These are phyloP conservation scores for Russula brevipes DNA, from an alignment of 768 basidiomycete species.

Conservation along the genomic window DNA sequence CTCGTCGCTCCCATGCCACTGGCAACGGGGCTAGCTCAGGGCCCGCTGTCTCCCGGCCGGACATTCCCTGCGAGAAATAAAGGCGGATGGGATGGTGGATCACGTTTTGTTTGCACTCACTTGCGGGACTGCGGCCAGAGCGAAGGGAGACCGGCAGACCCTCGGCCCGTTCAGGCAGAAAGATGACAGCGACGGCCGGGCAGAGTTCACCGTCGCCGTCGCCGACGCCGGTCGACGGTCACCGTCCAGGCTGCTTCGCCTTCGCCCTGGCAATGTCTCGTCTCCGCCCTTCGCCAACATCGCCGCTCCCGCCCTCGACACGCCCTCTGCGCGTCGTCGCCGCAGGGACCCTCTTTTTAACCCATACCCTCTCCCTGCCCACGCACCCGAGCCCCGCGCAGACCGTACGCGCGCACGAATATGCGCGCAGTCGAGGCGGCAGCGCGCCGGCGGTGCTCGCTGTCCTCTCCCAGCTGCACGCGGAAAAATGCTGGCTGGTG, in stretches of 20 bases:
- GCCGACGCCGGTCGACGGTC: background rate
- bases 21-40: background rate
- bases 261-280: conserved; percentile 27
- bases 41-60: background rate
- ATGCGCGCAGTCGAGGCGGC: conserved; percentile 63
- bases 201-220: background rate
- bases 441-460: conserved; percentile 66
- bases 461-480: conserved; percentile 64
- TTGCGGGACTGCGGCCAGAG: no score
- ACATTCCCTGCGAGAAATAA: background rate
- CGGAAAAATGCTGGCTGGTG: conserved; percentile 61
- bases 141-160: background rate
- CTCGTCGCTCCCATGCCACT: no score
- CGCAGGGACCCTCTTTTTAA: conserved; percentile 75
- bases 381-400: conserved; percentile 53
- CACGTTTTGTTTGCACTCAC: no score
- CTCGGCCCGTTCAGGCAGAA: background rate
- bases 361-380: conserved; percentile 62
- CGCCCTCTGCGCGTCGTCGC: conserved; percentile 66
- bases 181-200: background rate
- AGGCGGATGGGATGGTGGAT: background rate
- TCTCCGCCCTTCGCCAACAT: conserved; percentile 26
- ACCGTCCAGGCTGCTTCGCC: background rate
- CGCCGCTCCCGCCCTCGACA: conserved; percentile 11
- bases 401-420: conserved; percentile 66